Evolutionary conservation across 73 alveolate species (phyloP), one percentile per base, ranked within the genome.

Genomic region (Paramecium sexaurelia): DNA sequence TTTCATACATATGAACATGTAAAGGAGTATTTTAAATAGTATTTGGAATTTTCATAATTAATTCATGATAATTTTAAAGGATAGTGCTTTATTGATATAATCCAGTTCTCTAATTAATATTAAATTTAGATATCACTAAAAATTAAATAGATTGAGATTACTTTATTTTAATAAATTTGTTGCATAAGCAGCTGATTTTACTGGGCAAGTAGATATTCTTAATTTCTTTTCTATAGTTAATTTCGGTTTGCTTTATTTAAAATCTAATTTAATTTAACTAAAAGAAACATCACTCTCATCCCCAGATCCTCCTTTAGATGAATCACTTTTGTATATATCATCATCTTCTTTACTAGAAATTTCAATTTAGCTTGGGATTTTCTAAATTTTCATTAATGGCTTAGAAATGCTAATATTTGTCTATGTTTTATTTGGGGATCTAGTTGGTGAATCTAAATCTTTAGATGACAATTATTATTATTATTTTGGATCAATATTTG

Each of bases 201-300:
- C 33, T 5, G 87, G 87, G 35, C 87, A 73, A 33, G 55, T 73
- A 11, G 55, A 13, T 73, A 73, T 73, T 73, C 87, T 73, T 73
- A 73, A 17, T 73, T 73, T 73, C 87, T 73, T 73, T 39, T 73
- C 87, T 0, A 73, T 36, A n/a, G 87, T 73, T 73, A 73, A 73
- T 73, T 33, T 73, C 7, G 87, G 87, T 73, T 73, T 73, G 29
- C 57, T 73, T 36, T 33, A 6, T 36, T 73, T 73, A n/a, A 73
- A 39, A 22, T 73, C 87, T 5, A 73, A 9, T 73, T 73, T 73
- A 3, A 73, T 33, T 22, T 73, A 39, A 39, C 87, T 73, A 73
- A 73, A 36, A 5, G 87, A 73, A 36, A 73, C 55, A 73, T 73
- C 87, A 39, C 87, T 73, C 5, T 73, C 87, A 27, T 33, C 36